phyloP scores from a whole-genome alignment of 139 green algal species.

The Auxenochlorella protothecoides region DNA sequence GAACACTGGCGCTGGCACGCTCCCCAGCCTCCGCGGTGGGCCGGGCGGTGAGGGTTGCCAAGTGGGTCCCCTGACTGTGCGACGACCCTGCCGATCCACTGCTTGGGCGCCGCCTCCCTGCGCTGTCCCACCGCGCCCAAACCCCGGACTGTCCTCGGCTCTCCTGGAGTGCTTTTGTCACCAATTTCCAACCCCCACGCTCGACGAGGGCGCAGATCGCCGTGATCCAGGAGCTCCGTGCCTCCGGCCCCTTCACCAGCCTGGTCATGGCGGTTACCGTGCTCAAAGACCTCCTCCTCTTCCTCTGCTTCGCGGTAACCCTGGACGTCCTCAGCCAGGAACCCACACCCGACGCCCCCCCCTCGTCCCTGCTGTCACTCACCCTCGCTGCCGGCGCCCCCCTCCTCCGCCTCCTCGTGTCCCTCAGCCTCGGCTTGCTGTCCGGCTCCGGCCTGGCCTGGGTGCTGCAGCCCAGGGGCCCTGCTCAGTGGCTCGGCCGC shows the following conservation, averaged over 20 bases:
- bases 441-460: conserved; percentile 24
- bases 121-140: too few species aligned
- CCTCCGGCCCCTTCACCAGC: conserved; percentile 62
- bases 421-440: conserved; percentile 27
- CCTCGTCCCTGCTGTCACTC: conserved; percentile 1
- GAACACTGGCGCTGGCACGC: conserved; percentile 67
- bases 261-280: conserved; percentile 77
- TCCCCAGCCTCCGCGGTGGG: conserved; percentile 71
- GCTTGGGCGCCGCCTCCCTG: too few species aligned
- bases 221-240: conserved; percentile 72
- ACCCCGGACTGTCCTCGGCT: too few species aligned
- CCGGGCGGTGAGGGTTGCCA: neutral
- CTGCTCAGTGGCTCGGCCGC: neutral
- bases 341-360: too few species aligned
- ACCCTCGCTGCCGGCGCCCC: neutral
- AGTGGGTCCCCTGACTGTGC: neutral
- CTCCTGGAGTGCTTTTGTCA: too few species aligned
- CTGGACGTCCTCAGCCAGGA: conserved; percentile 41
- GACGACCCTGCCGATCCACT: neutral
- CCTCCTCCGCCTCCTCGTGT: conserved; percentile 31
- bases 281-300: conserved; percentile 86
- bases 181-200: too few species aligned
- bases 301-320: conserved; percentile 73
- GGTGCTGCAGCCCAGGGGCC: neutral
- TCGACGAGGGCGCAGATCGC: conserved; percentile 48